Conservation (phyloP, 1,284 basidiomycete genomes). For the Wolfiporia cocos region DNA sequence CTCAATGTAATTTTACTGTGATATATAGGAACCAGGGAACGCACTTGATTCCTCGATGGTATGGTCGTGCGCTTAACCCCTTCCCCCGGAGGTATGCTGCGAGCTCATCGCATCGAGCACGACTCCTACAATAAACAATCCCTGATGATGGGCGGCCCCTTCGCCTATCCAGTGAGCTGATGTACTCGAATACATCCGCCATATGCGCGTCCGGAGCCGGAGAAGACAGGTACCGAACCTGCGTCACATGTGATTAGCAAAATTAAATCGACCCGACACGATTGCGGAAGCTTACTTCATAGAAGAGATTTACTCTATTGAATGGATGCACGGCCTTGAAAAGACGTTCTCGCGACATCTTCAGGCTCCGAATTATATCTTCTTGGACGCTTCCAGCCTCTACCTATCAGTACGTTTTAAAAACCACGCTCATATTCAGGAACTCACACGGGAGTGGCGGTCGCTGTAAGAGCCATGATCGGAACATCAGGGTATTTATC, state of each 20-base stretch:
- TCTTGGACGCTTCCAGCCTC: conserved; percentile 41
- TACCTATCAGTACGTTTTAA: too few species aligned
- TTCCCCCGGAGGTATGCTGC: conserved; percentile 54
- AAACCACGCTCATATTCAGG: too few species aligned
- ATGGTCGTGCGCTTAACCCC: conserved; percentile 68
- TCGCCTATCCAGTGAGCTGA: conserved; percentile 50
- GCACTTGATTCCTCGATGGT: conserved; percentile 63
- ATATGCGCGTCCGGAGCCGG: conserved; percentile 45
- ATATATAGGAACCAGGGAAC: conserved; percentile 11
- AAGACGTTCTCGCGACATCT: conserved; percentile 50
- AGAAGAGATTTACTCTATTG: conserved; percentile 77
- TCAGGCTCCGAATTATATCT: conserved; percentile 65
- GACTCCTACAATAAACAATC: conserved; percentile 74
- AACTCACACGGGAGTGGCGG: conserved; percentile 55
- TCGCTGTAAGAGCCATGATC: conserved; percentile 81
- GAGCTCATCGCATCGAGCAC: conserved; percentile 63
- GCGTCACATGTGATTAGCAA: too few species aligned
- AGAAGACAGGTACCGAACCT: conserved; percentile 59
- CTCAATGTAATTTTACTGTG: background rate
- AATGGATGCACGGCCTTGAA: conserved; percentile 71
- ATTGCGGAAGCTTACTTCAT: conserved; percentile 58
- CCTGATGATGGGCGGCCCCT: conserved; percentile 63
- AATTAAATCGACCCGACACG: too few species aligned
- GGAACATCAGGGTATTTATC: conserved; percentile 65
- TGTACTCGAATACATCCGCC: conserved; percentile 63